Percentiles rank a stretch among this genome's conserved stretches.
These are phyloP conservation scores for Trebouxia sp. DNA, from an alignment of 139 green algal species.

Conservation along the genomic window DNA sequence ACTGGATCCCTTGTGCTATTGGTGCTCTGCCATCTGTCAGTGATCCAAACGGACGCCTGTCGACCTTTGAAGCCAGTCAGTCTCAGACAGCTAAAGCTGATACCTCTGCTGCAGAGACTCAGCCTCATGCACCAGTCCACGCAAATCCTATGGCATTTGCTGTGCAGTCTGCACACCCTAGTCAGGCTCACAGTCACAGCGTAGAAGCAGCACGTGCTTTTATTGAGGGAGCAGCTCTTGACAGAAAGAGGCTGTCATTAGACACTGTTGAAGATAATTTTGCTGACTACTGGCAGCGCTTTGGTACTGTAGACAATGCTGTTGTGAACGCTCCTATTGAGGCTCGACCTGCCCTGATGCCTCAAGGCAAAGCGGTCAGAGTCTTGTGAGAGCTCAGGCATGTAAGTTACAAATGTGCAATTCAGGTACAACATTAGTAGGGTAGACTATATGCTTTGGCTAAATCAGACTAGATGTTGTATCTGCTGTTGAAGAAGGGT, in stretches of 20 bases:
- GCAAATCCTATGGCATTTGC: not conserved
- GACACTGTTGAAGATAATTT: not conserved
- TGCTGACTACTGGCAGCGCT: constrained; percentile 10
- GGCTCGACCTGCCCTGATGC: no score
- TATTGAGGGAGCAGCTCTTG: no score
- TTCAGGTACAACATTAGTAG: no score
- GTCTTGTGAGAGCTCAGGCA: not conserved
- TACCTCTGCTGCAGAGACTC: not conserved
- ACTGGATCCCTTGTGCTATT: constrained; percentile 58
- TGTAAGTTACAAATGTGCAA: no score
- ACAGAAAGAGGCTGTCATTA: no score
- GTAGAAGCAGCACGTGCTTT: not conserved
- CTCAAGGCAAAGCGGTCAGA: not conserved
- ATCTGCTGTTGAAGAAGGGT: no score
- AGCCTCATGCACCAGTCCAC: not conserved
- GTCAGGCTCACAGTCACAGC: not conserved
- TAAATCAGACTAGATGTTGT: no score
- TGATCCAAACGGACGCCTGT: constrained; percentile 36
- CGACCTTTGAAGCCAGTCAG: not conserved
- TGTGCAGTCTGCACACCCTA: not conserved
- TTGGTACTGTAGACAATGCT: not conserved
- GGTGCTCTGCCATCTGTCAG: constrained; percentile 44
- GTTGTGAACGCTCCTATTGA: no score
- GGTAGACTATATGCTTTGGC: no score
- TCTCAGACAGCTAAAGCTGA: no score